Percentiles rank a stretch among this genome's conserved stretches.
Conservation (phyloP, 176 grass and related monocot genomes). For the Oropetium thomaeum region DNA sequence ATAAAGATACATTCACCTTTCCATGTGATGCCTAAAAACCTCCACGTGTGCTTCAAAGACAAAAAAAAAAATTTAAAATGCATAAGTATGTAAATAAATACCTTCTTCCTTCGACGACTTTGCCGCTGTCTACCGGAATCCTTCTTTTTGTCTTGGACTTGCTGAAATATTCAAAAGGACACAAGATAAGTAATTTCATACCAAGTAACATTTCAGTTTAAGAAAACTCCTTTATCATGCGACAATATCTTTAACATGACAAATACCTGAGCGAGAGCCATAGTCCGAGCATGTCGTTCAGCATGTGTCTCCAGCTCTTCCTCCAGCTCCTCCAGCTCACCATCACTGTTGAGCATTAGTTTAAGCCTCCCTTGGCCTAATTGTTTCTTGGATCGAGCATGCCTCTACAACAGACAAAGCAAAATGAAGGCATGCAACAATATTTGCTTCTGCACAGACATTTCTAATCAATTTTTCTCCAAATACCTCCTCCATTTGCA, state of each 20-base stretch:
- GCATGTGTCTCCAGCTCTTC: slow-evolving; percentile 92
- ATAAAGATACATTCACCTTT: no score
- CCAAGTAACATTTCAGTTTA: background rate
- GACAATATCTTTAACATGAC: background rate
- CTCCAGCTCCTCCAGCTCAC: slow-evolving; percentile 85
- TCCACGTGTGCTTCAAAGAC: slow-evolving; percentile 24
- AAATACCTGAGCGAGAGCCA: slow-evolving; percentile 66
- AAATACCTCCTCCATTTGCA: no score
- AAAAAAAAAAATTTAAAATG: background rate
- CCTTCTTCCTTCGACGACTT: slow-evolving; percentile 67
- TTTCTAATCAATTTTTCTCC: background rate
- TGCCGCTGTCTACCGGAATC: slow-evolving; percentile 78
- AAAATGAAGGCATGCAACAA: slow-evolving; percentile 1
- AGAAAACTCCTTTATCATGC: background rate
- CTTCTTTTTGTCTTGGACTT: slow-evolving; percentile 50
- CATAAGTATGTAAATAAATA: slow-evolving; percentile 31
- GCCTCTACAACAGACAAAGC: slow-evolving; percentile 47
- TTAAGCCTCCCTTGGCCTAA: slow-evolving; percentile 81
- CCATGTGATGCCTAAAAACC: slow-evolving; percentile 20
- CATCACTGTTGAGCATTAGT: slow-evolving; percentile 85
- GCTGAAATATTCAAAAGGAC: slow-evolving; percentile 44
- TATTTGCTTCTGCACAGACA: background rate
- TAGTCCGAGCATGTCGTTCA: slow-evolving; percentile 78
- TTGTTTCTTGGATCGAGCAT: slow-evolving; percentile 83
- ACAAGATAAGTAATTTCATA: slow-evolving; percentile 11